phyloP scores from a whole-genome alignment of 257 asterid species.

The Solanum ahanhuiri region DNA sequence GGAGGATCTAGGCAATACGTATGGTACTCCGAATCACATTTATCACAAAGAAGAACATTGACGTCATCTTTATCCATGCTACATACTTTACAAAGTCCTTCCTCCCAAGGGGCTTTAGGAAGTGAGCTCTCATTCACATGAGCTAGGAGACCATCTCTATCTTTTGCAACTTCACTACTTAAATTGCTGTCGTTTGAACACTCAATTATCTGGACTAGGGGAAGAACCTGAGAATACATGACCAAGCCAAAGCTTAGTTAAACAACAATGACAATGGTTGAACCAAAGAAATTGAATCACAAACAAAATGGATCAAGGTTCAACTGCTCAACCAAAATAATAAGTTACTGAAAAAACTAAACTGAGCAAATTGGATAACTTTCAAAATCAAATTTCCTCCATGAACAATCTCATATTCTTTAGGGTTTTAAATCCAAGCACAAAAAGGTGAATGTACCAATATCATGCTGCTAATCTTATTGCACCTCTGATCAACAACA shows the following conservation, averaged over 20 bases:
- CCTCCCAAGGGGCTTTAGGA: constrained; percentile 99
- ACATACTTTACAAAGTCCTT: constrained; percentile 89
- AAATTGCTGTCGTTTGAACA: constrained; percentile 9
- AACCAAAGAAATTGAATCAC: neutral
- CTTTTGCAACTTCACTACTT: constrained; percentile 40
- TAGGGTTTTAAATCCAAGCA: neutral
- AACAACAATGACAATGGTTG: neutral
- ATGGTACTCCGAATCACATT: constrained; percentile 86
- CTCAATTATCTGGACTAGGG: constrained; percentile 19
- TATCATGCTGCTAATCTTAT: neutral
- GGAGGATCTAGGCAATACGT: constrained; percentile 95
- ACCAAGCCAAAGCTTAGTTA: neutral
- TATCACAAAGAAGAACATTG: constrained; percentile 78
- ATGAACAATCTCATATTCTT: neutral
- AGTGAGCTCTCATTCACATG: constrained; percentile 41
- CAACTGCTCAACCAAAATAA: neutral
- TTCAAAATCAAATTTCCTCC: neutral
- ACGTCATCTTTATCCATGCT: constrained; percentile 95
- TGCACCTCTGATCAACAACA: neutral
- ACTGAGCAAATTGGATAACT: neutral
- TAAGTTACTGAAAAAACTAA: neutral
- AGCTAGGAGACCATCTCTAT: constrained; percentile 55
- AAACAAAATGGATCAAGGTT: neutral
- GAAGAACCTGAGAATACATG: constrained; percentile 45
- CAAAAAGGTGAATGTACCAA: neutral